Evolutionary conservation across 257 asterid species (phyloP).

Genomic region (Solanum chiquidenum): DNA sequence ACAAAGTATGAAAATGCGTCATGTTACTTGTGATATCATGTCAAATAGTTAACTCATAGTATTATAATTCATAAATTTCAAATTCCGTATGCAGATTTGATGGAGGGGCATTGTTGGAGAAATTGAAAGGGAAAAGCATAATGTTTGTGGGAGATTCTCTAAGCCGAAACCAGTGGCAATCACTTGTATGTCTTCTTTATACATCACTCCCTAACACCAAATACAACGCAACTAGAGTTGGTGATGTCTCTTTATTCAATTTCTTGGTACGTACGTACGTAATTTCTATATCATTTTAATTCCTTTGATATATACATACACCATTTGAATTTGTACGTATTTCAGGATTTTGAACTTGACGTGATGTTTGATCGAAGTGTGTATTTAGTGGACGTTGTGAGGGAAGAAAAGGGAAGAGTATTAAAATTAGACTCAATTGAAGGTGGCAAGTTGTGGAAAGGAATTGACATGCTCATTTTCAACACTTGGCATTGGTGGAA

Average conservation of each 20-base stretch:
- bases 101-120: constrained; percentile 17
- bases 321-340: too few relatives aligned
- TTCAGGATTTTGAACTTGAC: constrained; percentile 49
- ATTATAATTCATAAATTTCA: not conserved
- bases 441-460: constrained; percentile 55
- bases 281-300: not conserved
- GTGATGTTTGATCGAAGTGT: constrained; percentile 54
- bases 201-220: constrained; percentile 5
- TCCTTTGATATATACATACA: too few relatives aligned
- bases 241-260: constrained; percentile 8
- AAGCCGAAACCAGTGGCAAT: constrained; percentile 30
- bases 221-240: constrained; percentile 12
- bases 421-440: constrained; percentile 58
- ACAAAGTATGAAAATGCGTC: not conserved
- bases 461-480: constrained; percentile 55
- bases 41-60: too few relatives aligned
- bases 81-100: constrained; percentile 12
- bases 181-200: constrained; percentile 29
- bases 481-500: constrained; percentile 95
- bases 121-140: constrained; percentile 21
- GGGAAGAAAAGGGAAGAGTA: constrained; percentile 39
- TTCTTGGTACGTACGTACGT: constrained; percentile 34
- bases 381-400: constrained; percentile 54
- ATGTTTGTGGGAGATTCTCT: constrained; percentile 37
- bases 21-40: not conserved